A percentile compares a stretch with the other conserved stretches of the same genome.
These are phyloP conservation scores for Basipetospora chlamydospora DNA, from an alignment of 2,329 filamentous ascomycete genomes.

Conservation along the genomic window DNA sequence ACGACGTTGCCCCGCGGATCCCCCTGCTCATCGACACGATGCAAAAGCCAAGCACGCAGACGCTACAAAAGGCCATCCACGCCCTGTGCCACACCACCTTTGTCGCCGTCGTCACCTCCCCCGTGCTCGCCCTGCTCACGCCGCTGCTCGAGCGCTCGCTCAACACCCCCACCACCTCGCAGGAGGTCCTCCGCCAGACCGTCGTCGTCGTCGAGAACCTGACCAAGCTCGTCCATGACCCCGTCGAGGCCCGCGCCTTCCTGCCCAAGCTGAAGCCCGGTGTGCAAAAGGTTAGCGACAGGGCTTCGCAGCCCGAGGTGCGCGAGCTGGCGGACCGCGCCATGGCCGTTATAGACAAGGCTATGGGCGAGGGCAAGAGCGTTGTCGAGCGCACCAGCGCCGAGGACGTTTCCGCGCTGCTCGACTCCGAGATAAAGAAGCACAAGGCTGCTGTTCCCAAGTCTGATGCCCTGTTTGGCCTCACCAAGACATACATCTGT, in stretches of 20 bases:
- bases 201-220: constrained; percentile 96
- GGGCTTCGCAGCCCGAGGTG: constrained; percentile 87
- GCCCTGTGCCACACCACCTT: constrained; percentile 97
- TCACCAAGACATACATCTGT: constrained; percentile 59
- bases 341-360: constrained; percentile 76
- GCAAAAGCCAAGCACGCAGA: constrained; percentile 81
- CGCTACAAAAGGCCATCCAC: constrained; percentile 89
- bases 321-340: constrained; percentile 77
- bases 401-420: constrained; percentile 58
- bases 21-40: constrained; percentile 88
- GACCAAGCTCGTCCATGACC: constrained; percentile 93
- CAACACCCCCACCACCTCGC: constrained; percentile 77
- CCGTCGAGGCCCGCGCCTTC: constrained; percentile 87
- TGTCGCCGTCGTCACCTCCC: constrained; percentile 88
- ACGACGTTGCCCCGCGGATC: constrained; percentile 86
- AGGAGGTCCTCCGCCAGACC: constrained; percentile 90
- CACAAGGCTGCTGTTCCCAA: constrained; percentile 47
- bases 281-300: constrained; percentile 75
- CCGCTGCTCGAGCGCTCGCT: constrained; percentile 88
- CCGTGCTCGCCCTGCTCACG: constrained; percentile 84
- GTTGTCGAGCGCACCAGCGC: constrained; percentile 51
- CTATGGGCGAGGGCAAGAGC: constrained; percentile 62
- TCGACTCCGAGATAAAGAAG: constrained; percentile 65
- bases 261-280: constrained; percentile 87
- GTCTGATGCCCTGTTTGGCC: constrained; percentile 45